Evolutionary conservation across 495 filamentous ascomycete species (phyloP).

Genomic region (Tuber brumale): DNA sequence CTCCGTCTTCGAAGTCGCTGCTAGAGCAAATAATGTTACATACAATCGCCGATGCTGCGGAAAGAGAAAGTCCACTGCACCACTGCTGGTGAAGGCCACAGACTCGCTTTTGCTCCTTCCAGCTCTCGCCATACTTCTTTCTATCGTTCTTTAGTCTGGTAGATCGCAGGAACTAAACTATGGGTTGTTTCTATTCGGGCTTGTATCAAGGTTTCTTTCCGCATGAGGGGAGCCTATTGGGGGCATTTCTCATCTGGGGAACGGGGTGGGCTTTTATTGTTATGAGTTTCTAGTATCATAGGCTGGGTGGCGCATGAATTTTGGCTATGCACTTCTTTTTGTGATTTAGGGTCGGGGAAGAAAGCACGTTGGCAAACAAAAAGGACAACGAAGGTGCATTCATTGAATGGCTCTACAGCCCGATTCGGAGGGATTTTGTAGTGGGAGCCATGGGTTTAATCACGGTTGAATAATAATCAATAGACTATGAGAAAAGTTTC

Average conservation of each 20-base stretch:
- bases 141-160: not conserved
- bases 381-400: no score
- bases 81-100: not conserved
- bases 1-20: conserved; percentile 88
- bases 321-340: not conserved
- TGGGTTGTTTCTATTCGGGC: not conserved
- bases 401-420: no score
- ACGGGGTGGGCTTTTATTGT: no score
- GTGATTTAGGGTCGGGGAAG: not conserved
- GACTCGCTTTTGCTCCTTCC: not conserved
- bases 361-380: not conserved
- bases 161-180: not conserved
- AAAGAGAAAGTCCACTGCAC: conserved; percentile 44
- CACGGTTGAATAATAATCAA: no score
- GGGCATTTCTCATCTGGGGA: not conserved
- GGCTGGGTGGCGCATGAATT: not conserved
- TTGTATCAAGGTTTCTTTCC: not conserved
- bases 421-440: no score
- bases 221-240: not conserved
- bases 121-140: not conserved
- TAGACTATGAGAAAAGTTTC: no score
- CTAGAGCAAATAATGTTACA: conserved; percentile 68
- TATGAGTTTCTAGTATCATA: not conserved
- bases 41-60: conserved; percentile 25
- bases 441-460: no score